Conservation (phyloP, 805 yeast species). For the Sugiyamaella chiloensis region DNA sequence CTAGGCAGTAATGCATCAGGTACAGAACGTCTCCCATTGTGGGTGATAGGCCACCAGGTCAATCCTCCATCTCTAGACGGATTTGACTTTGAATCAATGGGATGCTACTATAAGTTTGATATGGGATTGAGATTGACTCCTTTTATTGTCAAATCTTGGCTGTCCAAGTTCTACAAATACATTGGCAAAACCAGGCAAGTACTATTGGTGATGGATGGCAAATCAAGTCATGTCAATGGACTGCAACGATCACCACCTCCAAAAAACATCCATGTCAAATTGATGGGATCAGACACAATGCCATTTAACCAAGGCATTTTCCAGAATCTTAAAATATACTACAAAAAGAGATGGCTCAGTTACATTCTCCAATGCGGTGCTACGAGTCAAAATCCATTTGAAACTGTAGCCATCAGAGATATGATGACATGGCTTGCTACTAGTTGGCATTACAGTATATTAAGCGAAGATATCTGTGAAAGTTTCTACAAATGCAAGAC, state of each 20-base stretch:
- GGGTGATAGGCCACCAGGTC: slow-evolving; percentile 7
- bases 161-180: slow-evolving; percentile 8
- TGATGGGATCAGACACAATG: slow-evolving; percentile 3
- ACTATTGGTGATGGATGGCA: slow-evolving; percentile 9
- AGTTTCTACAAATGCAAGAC: neutral
- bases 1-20: slow-evolving; percentile 11
- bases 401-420: slow-evolving; percentile 2
- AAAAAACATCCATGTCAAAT: slow-evolving; percentile 5
- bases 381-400: slow-evolving; percentile 6
- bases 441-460: neutral
- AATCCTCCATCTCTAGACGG: neutral
- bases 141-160: slow-evolving; percentile 9
- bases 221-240: slow-evolving; percentile 11
- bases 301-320: slow-evolving; percentile 10
- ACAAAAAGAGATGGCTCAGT: slow-evolving; percentile 9
- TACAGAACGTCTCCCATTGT: slow-evolving; percentile 8
- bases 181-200: slow-evolving; percentile 7
- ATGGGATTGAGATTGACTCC: slow-evolving; percentile 7
- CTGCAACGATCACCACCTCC: slow-evolving; percentile 8
- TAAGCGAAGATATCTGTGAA: neutral
- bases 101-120: slow-evolving; percentile 6
- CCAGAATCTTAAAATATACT: slow-evolving; percentile 7
- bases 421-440: slow-evolving; percentile 1
- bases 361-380: slow-evolving; percentile 6
- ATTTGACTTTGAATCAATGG: slow-evolving; percentile 6